Conservation (phyloP, 2,329 filamentous ascomycete species). For the Xylariaceae sp. region DNA sequence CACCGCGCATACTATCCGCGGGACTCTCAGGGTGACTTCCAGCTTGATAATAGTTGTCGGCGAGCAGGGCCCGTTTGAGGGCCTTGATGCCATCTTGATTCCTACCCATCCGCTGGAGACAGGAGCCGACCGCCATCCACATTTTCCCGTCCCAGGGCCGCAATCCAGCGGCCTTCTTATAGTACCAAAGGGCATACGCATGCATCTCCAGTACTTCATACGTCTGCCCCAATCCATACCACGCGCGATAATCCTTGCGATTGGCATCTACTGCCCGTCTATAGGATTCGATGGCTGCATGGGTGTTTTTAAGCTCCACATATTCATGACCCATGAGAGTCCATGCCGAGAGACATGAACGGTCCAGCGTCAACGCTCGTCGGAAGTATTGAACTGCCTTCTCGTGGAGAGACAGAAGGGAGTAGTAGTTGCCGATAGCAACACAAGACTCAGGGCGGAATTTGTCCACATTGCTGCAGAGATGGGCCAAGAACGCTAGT, state of each 20-base stretch:
- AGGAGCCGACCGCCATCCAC: slow-evolving; percentile 95
- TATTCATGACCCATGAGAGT: slow-evolving; percentile 99
- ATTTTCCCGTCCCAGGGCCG: slow-evolving; percentile 97
- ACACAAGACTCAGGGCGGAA: slow-evolving; percentile 97
- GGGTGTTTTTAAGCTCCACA: slow-evolving; percentile 96
- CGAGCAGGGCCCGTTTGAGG: slow-evolving; percentile 83
- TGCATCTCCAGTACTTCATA: slow-evolving; percentile 99
- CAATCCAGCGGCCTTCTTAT: slow-evolving; percentile 87
- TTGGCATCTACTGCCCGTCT: slow-evolving; percentile 93
- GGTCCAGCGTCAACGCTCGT: slow-evolving; percentile 81
- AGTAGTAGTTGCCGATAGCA: slow-evolving; percentile 96
- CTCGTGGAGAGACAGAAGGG: slow-evolving; percentile 87
- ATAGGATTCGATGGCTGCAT: slow-evolving; percentile 96
- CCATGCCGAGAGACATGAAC: slow-evolving; percentile 90
- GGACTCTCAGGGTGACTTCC: slow-evolving; percentile 50
- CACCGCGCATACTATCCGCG: slow-evolving; percentile 48
- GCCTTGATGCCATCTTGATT: slow-evolving; percentile 90
- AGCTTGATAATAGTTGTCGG: slow-evolving; percentile 77
- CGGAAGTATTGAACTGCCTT: slow-evolving; percentile 98
- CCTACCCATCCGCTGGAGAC: slow-evolving; percentile 82
- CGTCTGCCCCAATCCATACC: slow-evolving; percentile 95
- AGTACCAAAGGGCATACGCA: slow-evolving; percentile 95
- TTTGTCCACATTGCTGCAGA: slow-evolving; percentile 87
- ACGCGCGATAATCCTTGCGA: slow-evolving; percentile 90
- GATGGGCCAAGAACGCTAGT: slow-evolving; percentile 83